Evolutionary conservation across 2,329 filamentous ascomycete genomes (phyloP).

Genomic region (Rutstroemia sp.): DNA sequence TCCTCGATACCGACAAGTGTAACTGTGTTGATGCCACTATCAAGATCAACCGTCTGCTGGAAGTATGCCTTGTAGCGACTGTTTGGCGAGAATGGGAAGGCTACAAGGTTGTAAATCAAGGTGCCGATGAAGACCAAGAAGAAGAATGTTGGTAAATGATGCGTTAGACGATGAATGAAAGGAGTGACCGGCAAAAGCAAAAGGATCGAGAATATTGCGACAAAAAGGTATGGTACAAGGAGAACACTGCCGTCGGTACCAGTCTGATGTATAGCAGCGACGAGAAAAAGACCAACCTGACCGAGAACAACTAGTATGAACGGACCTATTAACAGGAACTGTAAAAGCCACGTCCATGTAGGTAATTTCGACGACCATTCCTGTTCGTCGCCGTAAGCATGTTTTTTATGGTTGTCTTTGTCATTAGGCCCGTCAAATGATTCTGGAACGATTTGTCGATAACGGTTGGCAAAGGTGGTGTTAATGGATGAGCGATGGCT

Average conservation of each 20-base stretch:
- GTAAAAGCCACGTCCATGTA: constrained; percentile 79
- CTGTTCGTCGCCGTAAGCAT: constrained; percentile 65
- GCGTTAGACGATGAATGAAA: constrained; percentile 79
- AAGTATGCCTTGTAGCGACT: constrained; percentile 85
- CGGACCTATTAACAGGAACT: constrained; percentile 74
- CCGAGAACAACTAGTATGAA: constrained; percentile 70
- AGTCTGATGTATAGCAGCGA: constrained; percentile 69
- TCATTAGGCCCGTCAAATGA: constrained; percentile 23
- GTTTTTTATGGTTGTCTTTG: constrained; percentile 29
- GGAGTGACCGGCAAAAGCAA: constrained; percentile 71
- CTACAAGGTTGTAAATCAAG: constrained; percentile 75
- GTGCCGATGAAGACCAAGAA: constrained; percentile 67
- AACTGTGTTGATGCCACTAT: constrained; percentile 61
- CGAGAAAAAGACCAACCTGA: constrained; percentile 67
- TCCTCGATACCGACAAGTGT: constrained; percentile 60
- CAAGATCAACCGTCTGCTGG: constrained; percentile 71
- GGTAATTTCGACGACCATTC: constrained; percentile 75
- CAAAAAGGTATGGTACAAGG: constrained; percentile 62
- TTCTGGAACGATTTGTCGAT: constrained; percentile 27
- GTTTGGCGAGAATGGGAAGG: constrained; percentile 78
- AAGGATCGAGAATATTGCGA: constrained; percentile 61
- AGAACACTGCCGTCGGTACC: constrained; percentile 73
- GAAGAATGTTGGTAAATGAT: constrained; percentile 73
- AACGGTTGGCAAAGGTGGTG: constrained; percentile 49
- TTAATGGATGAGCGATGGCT: constrained; percentile 44